Evolutionary conservation across 2,329 filamentous ascomycete species (phyloP), one percentile per base, ranked within the genome.

Genomic region (Aureobasidium vineae): DNA sequence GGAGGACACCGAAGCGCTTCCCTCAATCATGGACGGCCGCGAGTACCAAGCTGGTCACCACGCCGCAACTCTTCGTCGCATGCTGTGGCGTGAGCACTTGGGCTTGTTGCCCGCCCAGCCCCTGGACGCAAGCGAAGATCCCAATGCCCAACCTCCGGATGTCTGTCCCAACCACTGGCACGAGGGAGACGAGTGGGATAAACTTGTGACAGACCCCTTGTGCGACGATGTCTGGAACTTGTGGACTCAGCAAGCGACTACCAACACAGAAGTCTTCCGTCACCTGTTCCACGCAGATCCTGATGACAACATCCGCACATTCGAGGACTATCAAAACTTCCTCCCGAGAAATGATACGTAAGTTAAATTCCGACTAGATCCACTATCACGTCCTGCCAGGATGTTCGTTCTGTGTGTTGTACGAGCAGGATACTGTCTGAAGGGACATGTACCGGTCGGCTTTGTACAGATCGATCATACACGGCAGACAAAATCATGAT

Each of bases 31-130:
- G 92, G 84, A 90, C 70, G 93, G 93, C 2, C 77, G 90, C 72
- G 84, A 88, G 0, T 96, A 86, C 77, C 84, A 88, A 70, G 93
- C 90, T 0, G 89, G 90, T n/a, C 88, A 88, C 68, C 92, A 95
- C 73, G 93, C 92, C 0, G 85, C 90, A 2, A 92, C 91, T 0
- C 83, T 97, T 4, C 85, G 93, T 53, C 85, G 91, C 21, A 91
- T 90, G 72, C 84, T 97, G 7, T 96, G 92, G 90, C 88, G 92
- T 52, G 94, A 97, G 78, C 94, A 98, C 75, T 81, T 97, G 15
- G 94, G 94, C 0, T 82, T 97, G 3, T 78, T 97, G 2, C 87
- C 89, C 0, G 83, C 91, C 10, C 91, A 97, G 76, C 80, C 82
- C 40, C 79, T 86, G 52, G 86, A 88, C 72, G 90, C 89, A 68